A percentile compares a stretch with the other conserved stretches of the same genome.
phyloP scores from a whole-genome alignment of 306 rosid genomes.

The Arachis hypogaea region DNA sequence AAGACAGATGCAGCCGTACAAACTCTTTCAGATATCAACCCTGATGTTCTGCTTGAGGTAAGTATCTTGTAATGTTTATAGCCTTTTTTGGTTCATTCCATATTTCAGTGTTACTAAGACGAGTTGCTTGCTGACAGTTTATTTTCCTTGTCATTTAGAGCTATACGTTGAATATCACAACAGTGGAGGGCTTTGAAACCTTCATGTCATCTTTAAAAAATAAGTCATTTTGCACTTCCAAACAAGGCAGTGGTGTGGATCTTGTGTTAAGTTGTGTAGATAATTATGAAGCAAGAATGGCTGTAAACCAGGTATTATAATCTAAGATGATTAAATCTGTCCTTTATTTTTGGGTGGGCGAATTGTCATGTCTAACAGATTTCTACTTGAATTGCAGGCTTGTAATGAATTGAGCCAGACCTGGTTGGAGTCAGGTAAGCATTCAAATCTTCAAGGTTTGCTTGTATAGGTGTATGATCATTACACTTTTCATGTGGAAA shows the following conservation, averaged over 20 bases:
- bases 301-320: constrained; percentile 85
- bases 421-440: constrained; percentile 95
- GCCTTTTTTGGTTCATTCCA: constrained; percentile 21
- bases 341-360: constrained; percentile 4
- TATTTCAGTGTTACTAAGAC: not conserved
- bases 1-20: constrained; percentile 97
- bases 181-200: constrained; percentile 88
- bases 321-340: not conserved
- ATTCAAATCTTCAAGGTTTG: constrained; percentile 23
- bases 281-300: constrained; percentile 99
- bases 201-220: constrained; percentile 76
- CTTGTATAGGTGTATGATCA: constrained; percentile 21
- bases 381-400: constrained; percentile 61
- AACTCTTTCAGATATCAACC: constrained; percentile 93
- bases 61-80: constrained; percentile 18
- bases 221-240: constrained; percentile 70
- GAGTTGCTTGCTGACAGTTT: constrained; percentile 41
- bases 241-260: constrained; percentile 86
- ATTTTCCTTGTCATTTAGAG: constrained; percentile 61
- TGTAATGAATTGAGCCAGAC: constrained; percentile 96
- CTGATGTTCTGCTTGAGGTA: constrained; percentile 94
- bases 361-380: constrained; percentile 23
- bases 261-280: constrained; percentile 97
- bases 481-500: constrained; percentile 13
- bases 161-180: constrained; percentile 89